Conservation (phyloP, 805 yeast genomes). For the Candida ovalis region DNA sequence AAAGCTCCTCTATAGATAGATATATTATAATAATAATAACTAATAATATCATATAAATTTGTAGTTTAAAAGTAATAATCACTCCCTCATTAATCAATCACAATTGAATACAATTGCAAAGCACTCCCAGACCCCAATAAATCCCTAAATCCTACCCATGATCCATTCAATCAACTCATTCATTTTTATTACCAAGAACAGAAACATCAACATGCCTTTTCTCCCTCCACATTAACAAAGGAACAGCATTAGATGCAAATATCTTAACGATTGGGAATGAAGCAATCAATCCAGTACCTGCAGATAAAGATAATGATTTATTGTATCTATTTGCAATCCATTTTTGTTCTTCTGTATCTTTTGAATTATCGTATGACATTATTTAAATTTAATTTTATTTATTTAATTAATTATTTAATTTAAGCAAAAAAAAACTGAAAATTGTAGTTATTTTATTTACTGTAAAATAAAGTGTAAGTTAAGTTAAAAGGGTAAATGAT, state of each 20-base stretch:
- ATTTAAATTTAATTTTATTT: conserved; percentile 6
- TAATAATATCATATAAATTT: neutral
- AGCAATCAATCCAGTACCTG: conserved; percentile 53
- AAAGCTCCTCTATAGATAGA: neutral
- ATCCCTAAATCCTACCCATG: neutral
- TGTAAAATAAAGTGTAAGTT: too few species aligned
- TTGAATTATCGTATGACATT: conserved; percentile 28
- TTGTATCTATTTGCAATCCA: conserved; percentile 47
- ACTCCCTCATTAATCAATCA: neutral
- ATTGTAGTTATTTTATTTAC: too few species aligned
- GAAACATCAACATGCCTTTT: conserved; percentile 28
- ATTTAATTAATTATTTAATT: neutral
- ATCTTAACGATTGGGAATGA: conserved; percentile 56
- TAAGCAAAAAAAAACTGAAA: neutral
- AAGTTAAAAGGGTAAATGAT: too few species aligned
- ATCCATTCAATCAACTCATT: too few species aligned
- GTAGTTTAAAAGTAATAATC: neutral
- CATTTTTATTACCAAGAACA: too few species aligned
- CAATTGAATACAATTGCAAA: neutral
- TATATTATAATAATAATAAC: neutral
- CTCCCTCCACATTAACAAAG: conserved; percentile 47
- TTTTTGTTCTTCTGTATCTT: conserved; percentile 41
- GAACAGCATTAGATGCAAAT: conserved; percentile 59
- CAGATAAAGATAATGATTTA: conserved; percentile 53
- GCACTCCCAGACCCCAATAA: too few species aligned